These are phyloP conservation scores for Verticillium tricorpus DNA, from an alignment of 2,329 filamentous ascomycete genomes.

Conservation along the genomic window DNA sequence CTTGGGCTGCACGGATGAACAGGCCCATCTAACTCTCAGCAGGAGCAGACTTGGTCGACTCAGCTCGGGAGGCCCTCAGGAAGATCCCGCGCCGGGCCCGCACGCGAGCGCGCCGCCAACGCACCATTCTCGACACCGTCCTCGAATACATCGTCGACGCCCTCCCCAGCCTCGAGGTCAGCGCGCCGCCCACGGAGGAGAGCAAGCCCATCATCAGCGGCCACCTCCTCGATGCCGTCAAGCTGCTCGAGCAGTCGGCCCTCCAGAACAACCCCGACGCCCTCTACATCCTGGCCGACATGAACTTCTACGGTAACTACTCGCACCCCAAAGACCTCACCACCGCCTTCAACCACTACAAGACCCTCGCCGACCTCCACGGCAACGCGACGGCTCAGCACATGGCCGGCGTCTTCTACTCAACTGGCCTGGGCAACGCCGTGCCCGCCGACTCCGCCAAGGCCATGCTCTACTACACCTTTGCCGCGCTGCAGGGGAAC, in stretches of 20 bases:
- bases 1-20: constrained; percentile 5
- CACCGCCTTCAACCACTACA: constrained; percentile 76
- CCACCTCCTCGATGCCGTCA: constrained; percentile 45
- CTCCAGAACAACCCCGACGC: constrained; percentile 69
- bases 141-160: constrained; percentile 42
- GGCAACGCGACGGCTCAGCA: constrained; percentile 92
- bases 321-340: constrained; percentile 79
- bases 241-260: constrained; percentile 48
- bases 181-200: constrained; percentile 37
- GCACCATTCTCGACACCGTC: constrained; percentile 36
- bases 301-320: constrained; percentile 97
- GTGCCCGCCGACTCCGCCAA: constrained; percentile 85
- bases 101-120: constrained; percentile 37
- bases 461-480: constrained; percentile 89
- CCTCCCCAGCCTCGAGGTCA: constrained; percentile 45
- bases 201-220: constrained; percentile 31
- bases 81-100: constrained; percentile 43
- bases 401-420: constrained; percentile 95
- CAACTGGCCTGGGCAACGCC: constrained; percentile 79
- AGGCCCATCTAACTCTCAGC: constrained; percentile 4
- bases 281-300: constrained; percentile 81
- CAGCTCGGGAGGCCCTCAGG: constrained; percentile 44
- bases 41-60: constrained; percentile 51
- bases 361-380: constrained; percentile 66
- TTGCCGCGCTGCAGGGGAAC: constrained; percentile 81